phyloP scores from a whole-genome alignment of 2,329 filamentous ascomycete species.

The Colletotrichum chrysophilum region DNA sequence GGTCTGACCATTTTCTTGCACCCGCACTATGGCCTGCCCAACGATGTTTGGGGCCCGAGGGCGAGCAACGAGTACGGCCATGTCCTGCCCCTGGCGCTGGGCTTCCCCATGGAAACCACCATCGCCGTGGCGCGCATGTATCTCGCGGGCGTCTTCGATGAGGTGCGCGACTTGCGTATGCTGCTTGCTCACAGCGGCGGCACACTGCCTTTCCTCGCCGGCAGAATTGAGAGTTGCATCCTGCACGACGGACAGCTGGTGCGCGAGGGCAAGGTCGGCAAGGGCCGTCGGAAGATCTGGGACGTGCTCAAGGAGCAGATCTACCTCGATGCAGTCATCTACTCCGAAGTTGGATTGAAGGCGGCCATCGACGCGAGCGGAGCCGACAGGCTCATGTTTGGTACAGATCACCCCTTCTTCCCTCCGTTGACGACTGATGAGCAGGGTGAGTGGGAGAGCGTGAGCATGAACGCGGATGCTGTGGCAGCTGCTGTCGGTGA shows the following conservation, averaged over 20 bases:
- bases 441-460: conserved; percentile 72
- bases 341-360: conserved; percentile 75
- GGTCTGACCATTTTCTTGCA: conserved; percentile 80
- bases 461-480: conserved; percentile 56
- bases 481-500: conserved; percentile 57
- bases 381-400: conserved; percentile 76
- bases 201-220: conserved; percentile 86
- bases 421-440: conserved; percentile 72
- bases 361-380: conserved; percentile 72
- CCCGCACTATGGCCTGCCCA: conserved; percentile 88
- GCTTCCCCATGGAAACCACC: conserved; percentile 92
- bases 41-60: conserved; percentile 78
- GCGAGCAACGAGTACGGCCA: conserved; percentile 77
- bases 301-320: conserved; percentile 72
- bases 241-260: conserved; percentile 80
- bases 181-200: conserved; percentile 89
- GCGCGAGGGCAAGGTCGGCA: conserved; percentile 60
- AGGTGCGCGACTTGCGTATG: conserved; percentile 71
- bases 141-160: conserved; percentile 84
- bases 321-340: conserved; percentile 87
- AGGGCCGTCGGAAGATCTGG: conserved; percentile 57
- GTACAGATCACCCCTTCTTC: conserved; percentile 85
- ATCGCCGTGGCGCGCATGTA: conserved; percentile 90
- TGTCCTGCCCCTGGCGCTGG: conserved; percentile 83
- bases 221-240: conserved; percentile 87